phyloP scores from a whole-genome alignment of 2,329 filamentous ascomycete species.

The Lasiodiplodia theobromae region DNA sequence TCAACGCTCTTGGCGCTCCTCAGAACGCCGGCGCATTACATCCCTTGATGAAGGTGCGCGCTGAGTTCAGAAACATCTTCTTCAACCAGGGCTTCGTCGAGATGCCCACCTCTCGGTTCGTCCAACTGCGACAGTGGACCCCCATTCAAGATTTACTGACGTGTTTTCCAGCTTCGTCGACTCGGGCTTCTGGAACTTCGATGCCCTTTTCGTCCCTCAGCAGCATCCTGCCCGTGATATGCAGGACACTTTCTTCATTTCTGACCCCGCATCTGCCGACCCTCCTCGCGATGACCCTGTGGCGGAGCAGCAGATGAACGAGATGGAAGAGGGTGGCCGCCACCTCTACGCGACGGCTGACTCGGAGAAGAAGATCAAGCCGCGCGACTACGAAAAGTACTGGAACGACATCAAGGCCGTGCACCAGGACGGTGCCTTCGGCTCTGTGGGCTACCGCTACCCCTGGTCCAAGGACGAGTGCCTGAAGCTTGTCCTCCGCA shows the following conservation, averaged over 20 bases:
- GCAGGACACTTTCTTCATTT: slow-evolving; percentile 98
- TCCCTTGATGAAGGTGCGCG: slow-evolving; percentile 86
- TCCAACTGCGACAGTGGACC: background rate
- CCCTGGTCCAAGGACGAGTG: slow-evolving; percentile 91
- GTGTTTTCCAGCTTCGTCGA: slow-evolving; percentile 72
- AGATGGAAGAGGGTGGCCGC: slow-evolving; percentile 56
- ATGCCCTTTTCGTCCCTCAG: slow-evolving; percentile 93
- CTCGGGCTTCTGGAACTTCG: slow-evolving; percentile 99
- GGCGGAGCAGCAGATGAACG: slow-evolving; percentile 54
- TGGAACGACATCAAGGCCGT: slow-evolving; percentile 87
- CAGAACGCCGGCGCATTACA: slow-evolving; percentile 60
- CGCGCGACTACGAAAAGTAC: slow-evolving; percentile 79
- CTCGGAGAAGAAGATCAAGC: slow-evolving; percentile 59
- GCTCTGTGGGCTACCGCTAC: slow-evolving; percentile 95
- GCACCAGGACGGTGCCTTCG: slow-evolving; percentile 90
- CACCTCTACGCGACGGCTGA: slow-evolving; percentile 62
- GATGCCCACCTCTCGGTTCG: slow-evolving; percentile 86
- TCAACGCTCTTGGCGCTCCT: slow-evolving; percentile 73
- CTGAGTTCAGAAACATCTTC: slow-evolving; percentile 97
- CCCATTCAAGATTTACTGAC: background rate
- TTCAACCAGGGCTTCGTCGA: slow-evolving; percentile 99
- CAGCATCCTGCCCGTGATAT: slow-evolving; percentile 97
- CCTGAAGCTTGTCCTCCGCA: slow-evolving; percentile 85
- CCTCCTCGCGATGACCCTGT: slow-evolving; percentile 64
- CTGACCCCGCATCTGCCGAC: slow-evolving; percentile 81